Evolutionary conservation across 768 basidiomycete genomes (phyloP).

Genomic region (Macrolepiota albuminosa): DNA sequence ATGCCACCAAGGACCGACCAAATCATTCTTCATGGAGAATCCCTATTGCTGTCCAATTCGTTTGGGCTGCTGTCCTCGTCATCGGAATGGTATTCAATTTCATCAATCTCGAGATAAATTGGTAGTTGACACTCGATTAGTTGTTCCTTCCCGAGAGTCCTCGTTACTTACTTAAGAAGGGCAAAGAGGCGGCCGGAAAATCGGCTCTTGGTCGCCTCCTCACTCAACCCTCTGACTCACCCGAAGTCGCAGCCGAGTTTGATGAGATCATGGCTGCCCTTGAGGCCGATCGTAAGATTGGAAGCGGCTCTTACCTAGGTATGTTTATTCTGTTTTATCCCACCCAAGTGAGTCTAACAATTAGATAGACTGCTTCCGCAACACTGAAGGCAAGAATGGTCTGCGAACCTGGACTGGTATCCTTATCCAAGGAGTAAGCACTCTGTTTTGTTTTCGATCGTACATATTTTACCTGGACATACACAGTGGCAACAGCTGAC

Average conservation of each 20-base stretch:
- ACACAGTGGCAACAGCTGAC: slow-evolving; percentile 64
- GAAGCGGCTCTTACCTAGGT: slow-evolving; percentile 52
- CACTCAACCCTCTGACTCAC: slow-evolving; percentile 37
- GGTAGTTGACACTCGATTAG: background rate
- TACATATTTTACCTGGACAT: background rate
- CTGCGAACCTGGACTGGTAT: slow-evolving; percentile 82
- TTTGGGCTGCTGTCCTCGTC: slow-evolving; percentile 71
- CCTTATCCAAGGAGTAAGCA: slow-evolving; percentile 53
- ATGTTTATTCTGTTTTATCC: background rate
- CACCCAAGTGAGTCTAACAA: background rate
- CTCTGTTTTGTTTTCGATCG: background rate
- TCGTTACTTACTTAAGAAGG: slow-evolving; percentile 72
- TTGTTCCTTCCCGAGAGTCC: slow-evolving; percentile 42
- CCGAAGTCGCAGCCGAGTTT: slow-evolving; percentile 51
- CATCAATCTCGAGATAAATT: background rate
- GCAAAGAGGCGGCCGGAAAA: slow-evolving; percentile 53
- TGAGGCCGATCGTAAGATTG: slow-evolving; percentile 57
- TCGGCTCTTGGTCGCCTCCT: slow-evolving; percentile 62
- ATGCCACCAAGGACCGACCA: slow-evolving; percentile 51
- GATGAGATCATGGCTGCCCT: slow-evolving; percentile 48
- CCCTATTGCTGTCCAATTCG: slow-evolving; percentile 74
- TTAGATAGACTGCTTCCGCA: slow-evolving; percentile 42
- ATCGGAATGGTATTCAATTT: slow-evolving; percentile 45
- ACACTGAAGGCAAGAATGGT: slow-evolving; percentile 54
- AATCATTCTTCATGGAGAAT: slow-evolving; percentile 45